These are phyloP conservation scores for Sanguinoderma infundibulare DNA, from an alignment of 1,284 basidiomycete species.

Conservation along the genomic window DNA sequence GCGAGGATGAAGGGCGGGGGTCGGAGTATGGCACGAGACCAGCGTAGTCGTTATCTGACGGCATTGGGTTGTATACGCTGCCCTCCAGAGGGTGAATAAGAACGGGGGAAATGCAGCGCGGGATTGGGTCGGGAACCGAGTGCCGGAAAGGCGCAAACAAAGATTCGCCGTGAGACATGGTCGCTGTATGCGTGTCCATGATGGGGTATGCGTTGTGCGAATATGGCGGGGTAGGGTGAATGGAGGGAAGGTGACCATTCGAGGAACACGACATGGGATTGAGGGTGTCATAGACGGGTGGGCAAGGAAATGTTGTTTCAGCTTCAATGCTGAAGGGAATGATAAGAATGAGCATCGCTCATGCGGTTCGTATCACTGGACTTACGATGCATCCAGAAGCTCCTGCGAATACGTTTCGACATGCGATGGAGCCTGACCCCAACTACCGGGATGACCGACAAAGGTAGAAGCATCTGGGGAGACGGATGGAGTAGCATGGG, in stretches of 20 bases:
- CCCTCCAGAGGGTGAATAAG: neutral
- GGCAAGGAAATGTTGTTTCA: neutral
- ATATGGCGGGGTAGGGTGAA: neutral
- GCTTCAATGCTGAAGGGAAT: neutral
- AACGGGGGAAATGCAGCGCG: neutral
- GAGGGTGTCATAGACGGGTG: neutral
- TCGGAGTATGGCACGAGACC: neutral
- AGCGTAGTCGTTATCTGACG: neutral
- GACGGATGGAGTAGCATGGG: neutral
- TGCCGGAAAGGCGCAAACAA: neutral
- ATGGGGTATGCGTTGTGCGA: neutral
- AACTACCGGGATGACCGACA: too few relatives aligned
- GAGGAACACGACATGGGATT: neutral
- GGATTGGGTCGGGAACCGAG: neutral
- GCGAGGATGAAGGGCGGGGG: neutral
- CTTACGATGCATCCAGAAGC: too few relatives aligned
- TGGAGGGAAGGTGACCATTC: neutral
- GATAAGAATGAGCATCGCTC: neutral
- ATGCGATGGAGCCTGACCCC: too few relatives aligned
- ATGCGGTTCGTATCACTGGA: too few relatives aligned
- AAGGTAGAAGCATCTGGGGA: too few relatives aligned
- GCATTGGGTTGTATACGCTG: neutral
- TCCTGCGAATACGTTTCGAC: too few relatives aligned
- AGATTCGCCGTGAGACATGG: neutral
- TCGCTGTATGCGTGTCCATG: neutral